Conservation (phyloP, 352 stramenopile genomes). For the Phytopythium helicoides region DNA sequence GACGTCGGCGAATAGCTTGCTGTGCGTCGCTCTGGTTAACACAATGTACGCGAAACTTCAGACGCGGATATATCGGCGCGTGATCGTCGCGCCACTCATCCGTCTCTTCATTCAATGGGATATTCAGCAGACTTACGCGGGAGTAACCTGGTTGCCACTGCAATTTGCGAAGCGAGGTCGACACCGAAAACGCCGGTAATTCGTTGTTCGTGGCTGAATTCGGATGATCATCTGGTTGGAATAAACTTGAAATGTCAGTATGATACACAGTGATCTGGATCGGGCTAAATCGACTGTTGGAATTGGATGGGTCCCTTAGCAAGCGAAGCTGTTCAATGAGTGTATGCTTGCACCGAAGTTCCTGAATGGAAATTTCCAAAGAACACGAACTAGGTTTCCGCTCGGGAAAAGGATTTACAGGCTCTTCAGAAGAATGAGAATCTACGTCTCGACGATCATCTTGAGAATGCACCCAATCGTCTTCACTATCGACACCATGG, state of each 20-base stretch:
- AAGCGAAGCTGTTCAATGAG: constrained; percentile 41
- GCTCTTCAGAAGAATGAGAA: no score
- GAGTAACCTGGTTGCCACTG: constrained; percentile 39
- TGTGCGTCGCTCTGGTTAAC: constrained; percentile 16
- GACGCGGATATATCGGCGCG: constrained; percentile 4
- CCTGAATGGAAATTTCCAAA: constrained; percentile 48
- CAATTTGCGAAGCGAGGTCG: constrained; percentile 45
- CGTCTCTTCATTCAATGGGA: constrained; percentile 8
- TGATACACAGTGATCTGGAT: constrained; percentile 47
- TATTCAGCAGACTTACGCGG: constrained; percentile 13
- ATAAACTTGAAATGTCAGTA: constrained; percentile 17
- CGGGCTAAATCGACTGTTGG: constrained; percentile 48
- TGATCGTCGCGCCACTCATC: no score
- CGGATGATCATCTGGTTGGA: background rate
- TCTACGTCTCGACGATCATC: no score
- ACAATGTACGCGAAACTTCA: constrained; percentile 26
- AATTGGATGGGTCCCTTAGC: constrained; percentile 42
- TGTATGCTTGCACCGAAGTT: constrained; percentile 31
- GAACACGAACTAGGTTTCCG: no score
- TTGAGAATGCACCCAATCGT: no score
- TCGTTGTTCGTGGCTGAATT: background rate
- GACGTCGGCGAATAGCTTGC: constrained; percentile 8
- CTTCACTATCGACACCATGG: no score
- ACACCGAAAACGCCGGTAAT: constrained; percentile 33
- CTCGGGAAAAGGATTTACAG: no score